These are phyloP conservation scores for Euphrasia arctica DNA, from an alignment of 305 asterid species.

Conservation along the genomic window DNA sequence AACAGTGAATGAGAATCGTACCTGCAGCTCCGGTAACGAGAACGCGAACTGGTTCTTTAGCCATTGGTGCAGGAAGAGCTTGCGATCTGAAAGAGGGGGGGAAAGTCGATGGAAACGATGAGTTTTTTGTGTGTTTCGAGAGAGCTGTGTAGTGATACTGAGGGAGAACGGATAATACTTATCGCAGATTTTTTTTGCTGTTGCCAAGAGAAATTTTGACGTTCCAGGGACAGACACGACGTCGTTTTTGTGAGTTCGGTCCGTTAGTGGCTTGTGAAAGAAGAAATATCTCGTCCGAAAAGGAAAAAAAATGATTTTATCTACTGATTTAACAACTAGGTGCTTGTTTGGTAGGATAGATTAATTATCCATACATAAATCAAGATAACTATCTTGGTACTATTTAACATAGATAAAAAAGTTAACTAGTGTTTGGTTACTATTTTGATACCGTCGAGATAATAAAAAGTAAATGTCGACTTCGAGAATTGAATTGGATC, in stretches of 20 bases:
- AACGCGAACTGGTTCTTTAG: conserved; percentile 75
- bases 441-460: too few species aligned
- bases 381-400: too few species aligned
- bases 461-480: too few species aligned
- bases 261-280: too few species aligned
- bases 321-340: too few species aligned
- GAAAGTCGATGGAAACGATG: conserved; percentile 18
- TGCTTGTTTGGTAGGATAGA: too few species aligned
- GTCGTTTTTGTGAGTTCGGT: conserved; percentile 6
- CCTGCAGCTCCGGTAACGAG: conserved; percentile 96
- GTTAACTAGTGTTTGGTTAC: too few species aligned
- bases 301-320: too few species aligned
- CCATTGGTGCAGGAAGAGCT: conserved; percentile 39
- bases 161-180: conserved; percentile 16
- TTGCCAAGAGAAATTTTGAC: conserved; percentile 21
- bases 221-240: conserved; percentile 14
- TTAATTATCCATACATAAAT: too few species aligned
- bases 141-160: conserved; percentile 6
- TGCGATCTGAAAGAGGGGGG: conserved; percentile 21
- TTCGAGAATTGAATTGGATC: too few species aligned
- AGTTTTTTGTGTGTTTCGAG: conserved; percentile 16
- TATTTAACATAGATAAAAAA: too few species aligned
- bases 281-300: not conserved
- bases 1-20: conserved; percentile 18
- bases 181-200: conserved; percentile 3